Conservation (phyloP, 345 rosid species). For the Aquilaria malaccensis region DNA sequence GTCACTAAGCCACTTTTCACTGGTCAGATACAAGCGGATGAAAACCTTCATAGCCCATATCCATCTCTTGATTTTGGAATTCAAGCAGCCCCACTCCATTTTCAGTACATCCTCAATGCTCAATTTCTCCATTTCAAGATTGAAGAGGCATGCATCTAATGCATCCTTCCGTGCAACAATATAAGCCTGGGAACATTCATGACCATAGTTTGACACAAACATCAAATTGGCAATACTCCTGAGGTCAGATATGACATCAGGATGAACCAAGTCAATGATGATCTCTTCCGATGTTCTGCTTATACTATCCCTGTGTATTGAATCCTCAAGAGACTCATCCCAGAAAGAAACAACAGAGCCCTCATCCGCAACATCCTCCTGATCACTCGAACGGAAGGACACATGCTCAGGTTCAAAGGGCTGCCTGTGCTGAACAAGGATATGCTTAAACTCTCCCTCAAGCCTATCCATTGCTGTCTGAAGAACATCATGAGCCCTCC, state of each 20-base stretch:
- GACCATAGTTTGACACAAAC: constrained; percentile 56
- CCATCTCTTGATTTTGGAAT: constrained; percentile 90
- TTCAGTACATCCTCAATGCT: constrained; percentile 80
- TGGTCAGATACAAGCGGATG: constrained; percentile 58
- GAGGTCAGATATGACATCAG: constrained; percentile 59
- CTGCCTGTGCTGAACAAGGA: constrained; percentile 58
- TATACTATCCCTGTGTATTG: constrained; percentile 39
- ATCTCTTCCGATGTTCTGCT: constrained; percentile 50
- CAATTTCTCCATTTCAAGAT: constrained; percentile 73
- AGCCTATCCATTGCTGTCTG: constrained; percentile 83
- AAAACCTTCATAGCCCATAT: constrained; percentile 56
- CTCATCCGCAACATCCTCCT: constrained; percentile 45
- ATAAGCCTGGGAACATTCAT: constrained; percentile 73
- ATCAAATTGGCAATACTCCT: constrained; percentile 60
- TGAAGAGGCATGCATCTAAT: constrained; percentile 65
- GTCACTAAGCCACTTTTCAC: constrained; percentile 61
- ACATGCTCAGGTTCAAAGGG: constrained; percentile 62
- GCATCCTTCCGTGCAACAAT: constrained; percentile 57
- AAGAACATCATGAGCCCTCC: constrained; percentile 69
- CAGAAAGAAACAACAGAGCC: constrained; percentile 48
- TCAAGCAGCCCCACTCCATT: constrained; percentile 69
- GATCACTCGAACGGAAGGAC: constrained; percentile 67
- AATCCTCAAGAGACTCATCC: constrained; percentile 58
- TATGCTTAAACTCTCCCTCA: constrained; percentile 72
- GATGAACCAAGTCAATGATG: constrained; percentile 59